These are phyloP conservation scores for Punica granatum DNA, from an alignment of 345 rosid genomes.

Conservation along the genomic window DNA sequence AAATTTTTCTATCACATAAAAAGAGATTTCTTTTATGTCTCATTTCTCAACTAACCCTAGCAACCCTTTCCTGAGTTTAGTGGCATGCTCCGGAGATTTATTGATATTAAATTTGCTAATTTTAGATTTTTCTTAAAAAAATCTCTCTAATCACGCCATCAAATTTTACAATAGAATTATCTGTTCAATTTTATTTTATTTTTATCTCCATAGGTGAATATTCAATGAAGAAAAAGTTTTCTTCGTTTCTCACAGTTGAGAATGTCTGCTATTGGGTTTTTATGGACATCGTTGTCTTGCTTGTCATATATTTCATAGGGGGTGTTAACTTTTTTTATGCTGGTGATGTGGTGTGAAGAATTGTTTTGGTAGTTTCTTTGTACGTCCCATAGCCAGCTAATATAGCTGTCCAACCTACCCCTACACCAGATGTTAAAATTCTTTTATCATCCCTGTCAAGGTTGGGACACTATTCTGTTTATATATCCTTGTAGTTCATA, in stretches of 20 bases:
- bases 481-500: neutral
- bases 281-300: neutral
- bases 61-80: no score
- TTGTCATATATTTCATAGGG: neutral
- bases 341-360: constrained; percentile 6
- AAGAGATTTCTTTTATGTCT: no score
- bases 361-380: neutral
- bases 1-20: no score
- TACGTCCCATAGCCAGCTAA: neutral
- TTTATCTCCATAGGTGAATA: no score
- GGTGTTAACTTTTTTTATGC: neutral
- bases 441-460: constrained; percentile 10
- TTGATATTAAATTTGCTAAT: no score
- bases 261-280: neutral
- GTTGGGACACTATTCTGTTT: constrained; percentile 1
- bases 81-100: no score
- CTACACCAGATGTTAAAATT: constrained; percentile 5
- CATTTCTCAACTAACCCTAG: no score
- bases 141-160: no score
- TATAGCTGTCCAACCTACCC: neutral
- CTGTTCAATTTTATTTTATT: no score
- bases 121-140: no score
- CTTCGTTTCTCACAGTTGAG: neutral
- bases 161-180: no score
- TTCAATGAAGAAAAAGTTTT: neutral